These are phyloP conservation scores for Ganoderma multipileum DNA, from an alignment of 1,284 basidiomycete species.

Conservation along the genomic window DNA sequence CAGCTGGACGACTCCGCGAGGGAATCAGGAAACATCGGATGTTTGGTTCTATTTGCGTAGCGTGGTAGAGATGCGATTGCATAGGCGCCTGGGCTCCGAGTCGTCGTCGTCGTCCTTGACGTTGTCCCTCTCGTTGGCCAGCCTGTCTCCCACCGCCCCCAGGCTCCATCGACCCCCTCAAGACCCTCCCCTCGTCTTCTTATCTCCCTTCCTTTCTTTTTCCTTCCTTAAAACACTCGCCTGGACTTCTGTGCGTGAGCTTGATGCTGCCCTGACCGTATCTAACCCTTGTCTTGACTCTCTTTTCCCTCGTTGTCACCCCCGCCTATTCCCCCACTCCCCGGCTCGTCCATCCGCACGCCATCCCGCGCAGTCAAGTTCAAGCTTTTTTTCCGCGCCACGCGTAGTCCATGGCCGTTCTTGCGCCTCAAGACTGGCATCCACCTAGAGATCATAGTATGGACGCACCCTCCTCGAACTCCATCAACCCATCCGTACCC, in stretches of 20 bases:
- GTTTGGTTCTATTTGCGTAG: conserved; percentile 25
- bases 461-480: conserved; percentile 56
- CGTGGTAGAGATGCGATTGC: conserved; percentile 17
- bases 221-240: conserved; percentile 35
- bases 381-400: conserved; percentile 28
- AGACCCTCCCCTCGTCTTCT: conserved; percentile 20
- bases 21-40: conserved; percentile 24
- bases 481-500: conserved; percentile 46
- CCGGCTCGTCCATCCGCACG: conserved; percentile 15
- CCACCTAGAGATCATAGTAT: conserved; percentile 65
- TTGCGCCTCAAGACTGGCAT: conserved; percentile 76
- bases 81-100: conserved; percentile 12
- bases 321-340: conserved; percentile 14
- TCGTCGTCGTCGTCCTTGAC: conserved; percentile 34
- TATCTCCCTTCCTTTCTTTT: conserved; percentile 32
- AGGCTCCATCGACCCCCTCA: conserved; percentile 28
- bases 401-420: conserved; percentile 73
- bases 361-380: conserved; percentile 24
- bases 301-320: conserved; percentile 25
- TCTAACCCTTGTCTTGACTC: conserved; percentile 33
- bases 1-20: conserved; percentile 2
- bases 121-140: conserved; percentile 38
- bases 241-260: conserved; percentile 35
- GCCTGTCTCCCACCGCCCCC: conserved; percentile 29
- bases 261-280: conserved; percentile 31